These are phyloP conservation scores for Teratosphaeria destructans DNA, from an alignment of 2,329 filamentous ascomycete species.

Conservation along the genomic window DNA sequence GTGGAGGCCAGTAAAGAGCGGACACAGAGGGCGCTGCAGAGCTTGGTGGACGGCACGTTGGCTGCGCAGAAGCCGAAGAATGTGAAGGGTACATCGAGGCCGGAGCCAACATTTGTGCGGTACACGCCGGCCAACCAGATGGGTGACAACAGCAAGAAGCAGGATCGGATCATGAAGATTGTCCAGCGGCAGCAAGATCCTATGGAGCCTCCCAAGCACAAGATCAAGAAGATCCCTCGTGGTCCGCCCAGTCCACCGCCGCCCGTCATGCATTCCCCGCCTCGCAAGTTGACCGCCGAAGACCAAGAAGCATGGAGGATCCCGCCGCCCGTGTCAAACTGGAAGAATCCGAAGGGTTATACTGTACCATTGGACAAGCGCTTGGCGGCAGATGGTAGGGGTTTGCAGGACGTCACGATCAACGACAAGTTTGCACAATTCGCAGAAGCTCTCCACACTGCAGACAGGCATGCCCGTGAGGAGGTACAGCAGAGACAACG, in stretches of 20 bases:
- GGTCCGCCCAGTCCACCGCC: constrained; percentile 87
- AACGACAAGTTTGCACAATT: constrained; percentile 98
- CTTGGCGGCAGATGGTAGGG: constrained; percentile 83
- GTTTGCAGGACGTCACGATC: constrained; percentile 85
- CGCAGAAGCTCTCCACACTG: constrained; percentile 85
- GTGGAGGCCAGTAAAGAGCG: constrained; percentile 75
- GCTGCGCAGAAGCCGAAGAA: constrained; percentile 94
- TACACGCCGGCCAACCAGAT: constrained; percentile 97
- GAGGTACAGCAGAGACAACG: constrained; percentile 84
- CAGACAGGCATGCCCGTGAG: constrained; percentile 87
- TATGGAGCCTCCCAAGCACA: constrained; percentile 96
- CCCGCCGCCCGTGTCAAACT: constrained; percentile 83
- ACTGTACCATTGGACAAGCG: constrained; percentile 94
- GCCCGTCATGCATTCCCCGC: constrained; percentile 89
- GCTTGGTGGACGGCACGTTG: constrained; percentile 73
- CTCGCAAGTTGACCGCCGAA: constrained; percentile 87
- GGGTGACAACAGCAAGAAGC: constrained; percentile 75
- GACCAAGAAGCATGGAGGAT: constrained; percentile 97
- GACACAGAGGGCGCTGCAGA: constrained; percentile 76
- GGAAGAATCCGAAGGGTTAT: constrained; percentile 99
- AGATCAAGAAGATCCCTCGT: constrained; percentile 94
- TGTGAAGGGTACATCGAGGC: constrained; percentile 67
- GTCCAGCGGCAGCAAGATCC: constrained; percentile 88
- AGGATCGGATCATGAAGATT: constrained; percentile 97
- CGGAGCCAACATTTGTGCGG: constrained; percentile 84